phyloP scores from a whole-genome alignment of 148 eudicot genomes.

The Camellia granthamiana region DNA sequence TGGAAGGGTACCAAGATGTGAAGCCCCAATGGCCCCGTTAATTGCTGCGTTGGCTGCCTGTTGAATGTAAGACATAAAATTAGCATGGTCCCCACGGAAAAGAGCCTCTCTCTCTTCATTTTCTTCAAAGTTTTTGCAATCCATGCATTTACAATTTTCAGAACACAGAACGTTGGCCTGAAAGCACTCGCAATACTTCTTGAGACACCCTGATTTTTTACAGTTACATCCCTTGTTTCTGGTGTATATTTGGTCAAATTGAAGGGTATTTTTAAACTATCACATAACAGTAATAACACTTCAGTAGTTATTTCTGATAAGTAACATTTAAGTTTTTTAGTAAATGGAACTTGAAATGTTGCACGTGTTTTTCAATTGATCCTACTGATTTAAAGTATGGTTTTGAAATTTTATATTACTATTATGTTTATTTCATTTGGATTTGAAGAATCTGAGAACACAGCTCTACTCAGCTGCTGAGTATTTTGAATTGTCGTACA shows the following conservation, averaged over 20 bases:
- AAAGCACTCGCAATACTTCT: conserved; percentile 87
- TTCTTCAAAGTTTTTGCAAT: conserved; percentile 80
- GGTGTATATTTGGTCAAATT: too few species aligned
- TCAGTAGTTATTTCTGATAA: too few species aligned
- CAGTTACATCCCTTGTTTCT: conserved; percentile 63
- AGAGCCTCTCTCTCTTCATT: conserved; percentile 64
- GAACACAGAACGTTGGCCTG: conserved; percentile 77
- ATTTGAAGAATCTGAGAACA: conserved; percentile 79
- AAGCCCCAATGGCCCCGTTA: conserved; percentile 45
- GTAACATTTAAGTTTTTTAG: background rate
- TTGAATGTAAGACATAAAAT: conserved; percentile 32
- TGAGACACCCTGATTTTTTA: conserved; percentile 75
- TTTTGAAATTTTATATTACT: too few species aligned
- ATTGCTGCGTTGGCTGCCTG: conserved; percentile 54
- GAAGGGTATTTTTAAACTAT: too few species aligned
- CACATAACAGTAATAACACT: too few species aligned
- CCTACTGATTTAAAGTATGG: background rate
- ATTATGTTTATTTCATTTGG: conserved; percentile 31
- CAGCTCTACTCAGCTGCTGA: conserved; percentile 95
- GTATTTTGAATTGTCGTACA: conserved; percentile 77
- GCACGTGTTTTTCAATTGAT: background rate
- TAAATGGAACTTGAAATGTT: background rate
- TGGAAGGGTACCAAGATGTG: conserved; percentile 37
- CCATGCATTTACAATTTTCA: conserved; percentile 73
- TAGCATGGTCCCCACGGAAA: conserved; percentile 31